phyloP scores from a whole-genome alignment of 2,329 filamentous ascomycete species.

The Fusarium secorum region DNA sequence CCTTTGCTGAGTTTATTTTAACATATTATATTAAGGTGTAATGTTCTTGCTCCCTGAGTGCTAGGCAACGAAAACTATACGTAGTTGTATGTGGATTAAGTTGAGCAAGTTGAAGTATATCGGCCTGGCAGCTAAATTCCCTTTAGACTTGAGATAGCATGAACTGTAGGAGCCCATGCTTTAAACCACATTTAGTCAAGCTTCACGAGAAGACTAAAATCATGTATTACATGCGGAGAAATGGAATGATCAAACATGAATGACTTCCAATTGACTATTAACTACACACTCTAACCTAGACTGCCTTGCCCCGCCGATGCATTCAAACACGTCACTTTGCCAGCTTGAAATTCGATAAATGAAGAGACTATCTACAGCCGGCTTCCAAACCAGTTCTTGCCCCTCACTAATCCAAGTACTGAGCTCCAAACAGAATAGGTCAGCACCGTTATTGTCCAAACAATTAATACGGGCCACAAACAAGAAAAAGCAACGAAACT shows the following conservation, averaged over 20 bases:
- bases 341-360: rapidly evolving
- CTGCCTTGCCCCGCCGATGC: rapidly evolving
- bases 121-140: rapidly evolving
- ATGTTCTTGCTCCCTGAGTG: not conserved
- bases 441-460: not conserved
- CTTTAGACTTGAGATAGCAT: rapidly evolving
- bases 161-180: rapidly evolving
- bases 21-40: not conserved
- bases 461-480: no score
- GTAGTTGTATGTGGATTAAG: no score
- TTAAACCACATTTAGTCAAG: rapidly evolving
- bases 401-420: not conserved
- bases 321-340: rapidly evolving
- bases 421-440: not conserved
- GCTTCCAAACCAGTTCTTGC: not conserved
- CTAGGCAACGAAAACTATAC: no score
- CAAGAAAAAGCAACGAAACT: rapidly evolving
- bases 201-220: not conserved
- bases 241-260: not conserved
- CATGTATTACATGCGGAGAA: not conserved
- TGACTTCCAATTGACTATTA: rapidly evolving
- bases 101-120: not conserved
- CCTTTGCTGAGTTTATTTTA: not conserved
- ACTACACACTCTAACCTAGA: not conserved
- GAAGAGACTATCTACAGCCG: not conserved